Base-by-base conservation (phyloP, 1,284 basidiomycete species). In the Papiliotrema laurentii region DNA sequence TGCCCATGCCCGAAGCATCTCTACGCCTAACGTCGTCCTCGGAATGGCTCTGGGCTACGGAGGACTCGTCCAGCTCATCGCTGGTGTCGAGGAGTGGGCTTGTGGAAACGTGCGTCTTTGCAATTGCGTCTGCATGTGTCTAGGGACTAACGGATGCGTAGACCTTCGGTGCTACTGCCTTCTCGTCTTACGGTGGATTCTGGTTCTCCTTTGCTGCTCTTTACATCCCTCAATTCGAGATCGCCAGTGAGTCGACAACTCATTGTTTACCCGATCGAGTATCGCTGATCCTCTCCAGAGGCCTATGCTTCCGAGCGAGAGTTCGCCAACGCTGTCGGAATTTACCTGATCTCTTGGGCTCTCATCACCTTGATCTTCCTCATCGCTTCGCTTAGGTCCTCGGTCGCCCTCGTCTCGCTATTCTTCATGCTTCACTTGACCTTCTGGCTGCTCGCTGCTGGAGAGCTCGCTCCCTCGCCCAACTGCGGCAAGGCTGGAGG, bases 21-120 rank as follows among this genome's bases (percentile, higher is more conserved):
- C 61, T 64, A 77, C 47, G 72, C 83, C 33, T 76, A 91, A 92
- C 63, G 81, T 86, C 47, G 81, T 93, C 54, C 79, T 92, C 49
- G 89, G 87, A 55, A 87, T 92, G 82, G 87, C 87, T 6, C 69
- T 87, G 54, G 86, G 81, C 68, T 82, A 81, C 54, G 92, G 91
- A 50, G 93, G 93, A 54, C 80, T 93, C 21, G 81, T 81, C 7
- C 93, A 81, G 63, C 54, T 81, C 45, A 69, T 81, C 21, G 79
- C 78, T 2, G 79, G 79, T 41, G 76, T 80, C 64, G 77, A 79
- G 73, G 78, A 80, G 66, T 90, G 89, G 69, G 85, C 86, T 1
- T 77, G 80, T 36, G 87, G 86, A 10, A 80, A 80, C 71, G 45
- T 47, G 25, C 4, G 45, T 40, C 16, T 19, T 25, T 7, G 3